Evolutionary conservation across 305 asterid genomes (phyloP).

Genomic region (Fraxinus paxiana): DNA sequence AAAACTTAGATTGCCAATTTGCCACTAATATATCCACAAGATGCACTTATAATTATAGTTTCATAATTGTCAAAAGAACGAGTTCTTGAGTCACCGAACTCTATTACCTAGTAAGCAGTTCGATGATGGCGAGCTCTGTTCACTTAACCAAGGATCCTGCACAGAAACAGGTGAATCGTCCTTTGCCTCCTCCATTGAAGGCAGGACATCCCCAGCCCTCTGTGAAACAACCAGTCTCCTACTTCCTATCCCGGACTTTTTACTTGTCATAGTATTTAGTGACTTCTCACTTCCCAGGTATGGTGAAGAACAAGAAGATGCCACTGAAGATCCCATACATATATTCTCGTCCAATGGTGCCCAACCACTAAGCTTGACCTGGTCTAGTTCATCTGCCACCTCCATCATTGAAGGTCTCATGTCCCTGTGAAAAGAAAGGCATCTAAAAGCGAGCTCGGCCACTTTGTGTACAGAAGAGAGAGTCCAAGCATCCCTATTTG

Average conservation of each 20-base stretch:
- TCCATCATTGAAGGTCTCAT: constrained; percentile 96
- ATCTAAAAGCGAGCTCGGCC: constrained; percentile 88
- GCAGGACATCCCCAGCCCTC: constrained; percentile 24
- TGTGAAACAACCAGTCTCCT: constrained; percentile 47
- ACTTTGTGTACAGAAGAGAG: constrained; percentile 74
- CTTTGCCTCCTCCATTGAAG: constrained; percentile 36
- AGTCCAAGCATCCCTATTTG: constrained; percentile 92
- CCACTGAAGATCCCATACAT: constrained; percentile 59
- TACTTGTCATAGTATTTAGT: constrained; percentile 32
- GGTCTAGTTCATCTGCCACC: constrained; percentile 90
- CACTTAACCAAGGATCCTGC: constrained; percentile 79
- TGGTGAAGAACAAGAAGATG: constrained; percentile 77
- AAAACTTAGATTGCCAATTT: not conserved
- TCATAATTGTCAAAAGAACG: not conserved
- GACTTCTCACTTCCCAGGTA: constrained; percentile 70
- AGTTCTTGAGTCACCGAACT: constrained; percentile 22
- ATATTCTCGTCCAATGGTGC: constrained; percentile 64
- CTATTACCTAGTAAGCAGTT: constrained; percentile 60
- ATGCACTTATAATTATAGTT: not conserved
- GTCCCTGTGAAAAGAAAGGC: constrained; percentile 86
- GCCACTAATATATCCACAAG: not conserved
- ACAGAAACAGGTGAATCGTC: constrained; percentile 75
- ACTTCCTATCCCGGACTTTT: constrained; percentile 49
- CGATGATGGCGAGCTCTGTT: constrained; percentile 76
- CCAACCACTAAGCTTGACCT: constrained; percentile 71